Evolutionary conservation across 495 filamentous ascomycete species (phyloP).

Genomic region (Penicillium bialowiezense): DNA sequence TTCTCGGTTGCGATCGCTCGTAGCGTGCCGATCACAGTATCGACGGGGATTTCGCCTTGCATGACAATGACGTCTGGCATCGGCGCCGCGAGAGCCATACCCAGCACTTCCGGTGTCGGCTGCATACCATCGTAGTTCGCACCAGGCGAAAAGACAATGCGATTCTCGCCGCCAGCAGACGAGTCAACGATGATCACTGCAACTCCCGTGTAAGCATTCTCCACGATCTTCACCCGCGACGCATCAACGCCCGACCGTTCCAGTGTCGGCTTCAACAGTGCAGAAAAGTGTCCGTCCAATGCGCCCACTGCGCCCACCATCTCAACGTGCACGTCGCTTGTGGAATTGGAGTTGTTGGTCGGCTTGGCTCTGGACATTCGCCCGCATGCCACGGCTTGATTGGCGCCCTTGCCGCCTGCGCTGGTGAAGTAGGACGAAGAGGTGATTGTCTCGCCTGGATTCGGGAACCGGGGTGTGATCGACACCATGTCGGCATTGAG

Average conservation of each 20-base stretch:
- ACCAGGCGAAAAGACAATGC: constrained; percentile 77
- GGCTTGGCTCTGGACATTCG: constrained; percentile 54
- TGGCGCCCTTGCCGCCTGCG: constrained; percentile 90
- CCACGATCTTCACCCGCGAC: constrained; percentile 45
- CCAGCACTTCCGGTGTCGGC: constrained; percentile 40
- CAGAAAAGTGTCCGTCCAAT: constrained; percentile 45
- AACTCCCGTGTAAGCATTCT: constrained; percentile 66
- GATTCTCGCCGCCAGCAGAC: constrained; percentile 73
- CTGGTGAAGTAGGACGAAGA: constrained; percentile 73
- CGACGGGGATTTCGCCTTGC: constrained; percentile 83
- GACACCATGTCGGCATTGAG: constrained; percentile 92
- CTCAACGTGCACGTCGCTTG: constrained; percentile 56
- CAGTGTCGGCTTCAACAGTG: constrained; percentile 44
- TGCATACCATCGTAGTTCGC: constrained; percentile 66
- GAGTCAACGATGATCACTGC: constrained; percentile 85
- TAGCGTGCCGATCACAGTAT: constrained; percentile 67
- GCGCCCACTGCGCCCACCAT: constrained; percentile 85
- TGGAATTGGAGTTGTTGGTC: constrained; percentile 18
- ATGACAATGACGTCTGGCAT: constrained; percentile 69
- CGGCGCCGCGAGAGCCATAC: constrained; percentile 30
- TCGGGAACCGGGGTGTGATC: constrained; percentile 77
- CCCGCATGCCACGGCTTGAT: constrained; percentile 83
- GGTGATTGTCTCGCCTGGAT: constrained; percentile 83
- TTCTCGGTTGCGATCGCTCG: constrained; percentile 31
- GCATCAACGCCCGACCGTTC: constrained; percentile 61